Evolutionary conservation across 2,329 filamentous ascomycete species (phyloP), one percentile per base, ranked within the genome.

Genomic region (Calycina marina): DNA sequence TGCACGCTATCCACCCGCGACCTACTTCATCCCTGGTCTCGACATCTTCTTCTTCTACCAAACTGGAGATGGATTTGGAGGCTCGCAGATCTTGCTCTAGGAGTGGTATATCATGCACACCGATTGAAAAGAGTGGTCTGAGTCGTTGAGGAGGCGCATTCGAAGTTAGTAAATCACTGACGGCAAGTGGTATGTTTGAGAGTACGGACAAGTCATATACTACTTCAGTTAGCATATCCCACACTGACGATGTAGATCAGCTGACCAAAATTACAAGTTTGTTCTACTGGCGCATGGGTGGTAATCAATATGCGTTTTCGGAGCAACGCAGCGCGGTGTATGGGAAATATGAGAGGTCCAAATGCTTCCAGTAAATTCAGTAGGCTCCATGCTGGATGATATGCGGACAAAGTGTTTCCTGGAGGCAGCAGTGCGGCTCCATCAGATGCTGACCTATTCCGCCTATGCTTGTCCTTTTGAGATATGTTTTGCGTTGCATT

Each of bases 151-250:
- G 65, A 15, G 73, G 63, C 3, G 70, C 65, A 15, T 65, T 63
- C 1, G 68, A 54, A 13, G 77, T 70, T n/a, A 93, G 62, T 10
- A 77, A 59, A 31, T 85, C 73, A 36, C 69, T 64, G 26, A 85
- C 68, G 17, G 78, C 73, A 22, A 77, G 65, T 16, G 90, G 85
- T 26, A 96, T 77, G 45, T 85, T 93, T 27, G 86, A 85, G 18
- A 98, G 65, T 33, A 96, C 69, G n/a, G 88, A 94, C 31, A 96
- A 70, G 53, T 90, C 75, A 58, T 96, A 98, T 40, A 96, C 90
- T 88, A 29, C n/a, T 14, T n/a, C 10, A 27, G 17, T 22, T 6
- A 17, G 37, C 15, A 38, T 34, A 16, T 28, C 14, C 5, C 15
- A 10, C 14, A 18, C 16, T 5, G 6, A n/a, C 28, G 25, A 16